Base-by-base conservation (phyloP, 768 basidiomycete genomes). In the Pulveroboletus sp. region DNA sequence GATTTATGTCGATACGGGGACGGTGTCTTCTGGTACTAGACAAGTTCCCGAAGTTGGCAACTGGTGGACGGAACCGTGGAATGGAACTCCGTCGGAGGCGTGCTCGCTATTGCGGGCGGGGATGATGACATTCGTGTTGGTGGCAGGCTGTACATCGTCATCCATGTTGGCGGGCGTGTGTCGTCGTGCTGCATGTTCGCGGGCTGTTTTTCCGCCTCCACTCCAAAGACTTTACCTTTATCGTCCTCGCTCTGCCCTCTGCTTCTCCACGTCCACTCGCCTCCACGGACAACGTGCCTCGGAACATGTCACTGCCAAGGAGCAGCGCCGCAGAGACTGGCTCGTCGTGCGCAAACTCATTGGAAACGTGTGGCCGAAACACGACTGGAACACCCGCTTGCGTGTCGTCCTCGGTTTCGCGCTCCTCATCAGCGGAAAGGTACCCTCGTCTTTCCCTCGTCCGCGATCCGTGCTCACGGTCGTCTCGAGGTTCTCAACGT, bases 291-390 rank as follows among this genome's bases (percentile, higher is more conserved):
- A 53, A 26, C 53, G 55, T 51, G 53, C 38, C 19, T 17, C 50
- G 7, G 47, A 54, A 39, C 48, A 43, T 38, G 42, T 60, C 34
- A 24, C 60, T 4, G 51, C 57, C n/a, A 63, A 58, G 19, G 75
- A 80, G 45, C 82, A 94, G 65, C 75, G 90, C 39, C 72, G 71
- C 58, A 85, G 78, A 43, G 96, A 99, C 67, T 96, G 92, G 93
- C 69, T 69, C 30, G 94, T 97, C 51, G 77, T 95, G 51, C 86
- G 83, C 64, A 77, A 76, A 45, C 75, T 99, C n/a, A 78, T 89
- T 54, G 77, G 77, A 9, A 92, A 97, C 58, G 86, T 99, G 16
- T 99, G 96, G 96, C 95, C 96, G 2, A 79, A 80, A 61, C 71
- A 83, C 56, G 89, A 94, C 61, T 87, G 85, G 81, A 81, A 76